phyloP scores from a whole-genome alignment of 2,329 filamentous ascomycete genomes.

The Claviceps purpurea region DNA sequence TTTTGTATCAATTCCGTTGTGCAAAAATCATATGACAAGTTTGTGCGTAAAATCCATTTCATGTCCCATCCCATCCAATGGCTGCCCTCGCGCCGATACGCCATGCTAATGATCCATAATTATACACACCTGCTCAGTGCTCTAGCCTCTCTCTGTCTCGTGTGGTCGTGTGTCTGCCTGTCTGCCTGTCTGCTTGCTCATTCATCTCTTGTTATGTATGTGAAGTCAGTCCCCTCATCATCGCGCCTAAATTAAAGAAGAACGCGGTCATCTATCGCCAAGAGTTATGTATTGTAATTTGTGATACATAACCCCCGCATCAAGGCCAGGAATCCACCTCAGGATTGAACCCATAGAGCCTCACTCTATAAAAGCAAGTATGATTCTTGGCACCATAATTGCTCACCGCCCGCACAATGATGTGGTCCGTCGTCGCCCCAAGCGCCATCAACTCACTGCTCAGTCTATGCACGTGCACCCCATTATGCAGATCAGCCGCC shows the following conservation, averaged over 20 bases:
- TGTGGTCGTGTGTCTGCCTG: neutral
- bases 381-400: constrained; percentile 46
- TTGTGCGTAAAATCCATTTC: neutral
- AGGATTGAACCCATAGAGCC: constrained; percentile 34
- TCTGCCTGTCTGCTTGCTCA: too few relatives aligned
- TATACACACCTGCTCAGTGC: neutral
- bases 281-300: neutral
- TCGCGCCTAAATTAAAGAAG: too few relatives aligned
- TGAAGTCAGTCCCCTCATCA: too few relatives aligned
- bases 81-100: neutral
- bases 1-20: too few relatives aligned
- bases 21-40: too few relatives aligned
- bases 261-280: too few relatives aligned
- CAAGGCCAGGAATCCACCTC: constrained; percentile 12
- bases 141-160: too few relatives aligned
- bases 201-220: too few relatives aligned
- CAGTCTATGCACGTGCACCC: constrained; percentile 39
- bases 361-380: constrained; percentile 54
- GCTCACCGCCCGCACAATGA: constrained; percentile 40
- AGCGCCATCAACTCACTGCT: constrained; percentile 35
- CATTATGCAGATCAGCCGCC: constrained; percentile 26
- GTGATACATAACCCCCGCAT: neutral
- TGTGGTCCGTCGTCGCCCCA: constrained; percentile 32
- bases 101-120: neutral
- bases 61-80: neutral